Percentiles rank a stretch among this genome's conserved stretches.
Conservation (phyloP, 192 early-diverging fungal genomes). For the Dissophora globulifera region DNA sequence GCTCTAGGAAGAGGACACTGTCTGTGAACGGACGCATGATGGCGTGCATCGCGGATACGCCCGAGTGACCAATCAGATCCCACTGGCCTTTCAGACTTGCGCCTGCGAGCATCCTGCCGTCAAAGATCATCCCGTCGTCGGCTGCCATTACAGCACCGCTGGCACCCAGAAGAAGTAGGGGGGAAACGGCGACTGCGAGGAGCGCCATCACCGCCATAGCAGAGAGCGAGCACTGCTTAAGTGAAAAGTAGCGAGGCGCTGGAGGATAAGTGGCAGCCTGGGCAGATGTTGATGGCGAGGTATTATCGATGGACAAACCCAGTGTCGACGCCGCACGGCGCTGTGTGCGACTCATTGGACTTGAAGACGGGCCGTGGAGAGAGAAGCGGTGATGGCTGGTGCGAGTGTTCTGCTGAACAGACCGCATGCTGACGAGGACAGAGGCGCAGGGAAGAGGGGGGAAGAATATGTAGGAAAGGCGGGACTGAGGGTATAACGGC, state of each 20-base stretch:
- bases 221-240: slow-evolving; percentile 12
- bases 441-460: too few relatives aligned
- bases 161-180: slow-evolving; percentile 4
- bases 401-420: too few relatives aligned
- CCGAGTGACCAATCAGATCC: slow-evolving; percentile 53
- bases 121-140: neutral
- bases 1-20: slow-evolving; percentile 42
- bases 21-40: slow-evolving; percentile 42
- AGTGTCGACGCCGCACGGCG: neutral
- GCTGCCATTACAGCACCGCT: slow-evolving; percentile 24
- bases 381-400: too few relatives aligned
- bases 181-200: slow-evolving; percentile 2
- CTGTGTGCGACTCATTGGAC: too few relatives aligned
- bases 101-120: neutral
- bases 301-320: too few relatives aligned
- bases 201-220: slow-evolving; percentile 6
- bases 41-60: slow-evolving; percentile 51
- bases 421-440: too few relatives aligned
- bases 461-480: too few relatives aligned
- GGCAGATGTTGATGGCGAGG: too few relatives aligned
- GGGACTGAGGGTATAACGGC: too few relatives aligned
- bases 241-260: slow-evolving; percentile 8
- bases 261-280: neutral
- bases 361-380: too few relatives aligned
- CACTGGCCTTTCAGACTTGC: slow-evolving; percentile 49